phyloP scores from a whole-genome alignment of 805 yeast species.

The Candida wancherniae region DNA sequence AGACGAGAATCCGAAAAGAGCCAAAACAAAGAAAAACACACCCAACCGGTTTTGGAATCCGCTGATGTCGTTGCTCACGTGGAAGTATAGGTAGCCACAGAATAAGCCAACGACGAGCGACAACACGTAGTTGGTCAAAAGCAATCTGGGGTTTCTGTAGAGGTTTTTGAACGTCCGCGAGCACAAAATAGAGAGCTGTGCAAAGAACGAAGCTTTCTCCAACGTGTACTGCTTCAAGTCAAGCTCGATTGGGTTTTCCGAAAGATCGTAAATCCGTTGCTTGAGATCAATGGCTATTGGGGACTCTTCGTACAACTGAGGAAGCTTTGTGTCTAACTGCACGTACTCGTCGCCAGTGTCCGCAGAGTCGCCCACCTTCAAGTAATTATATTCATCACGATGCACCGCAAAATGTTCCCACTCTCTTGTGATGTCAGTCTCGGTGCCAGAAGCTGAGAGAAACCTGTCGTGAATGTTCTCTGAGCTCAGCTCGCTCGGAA shows the following conservation, averaged over 20 bases:
- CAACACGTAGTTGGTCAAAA: slow-evolving; percentile 76
- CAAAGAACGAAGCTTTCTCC: slow-evolving; percentile 51
- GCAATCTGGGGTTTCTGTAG: slow-evolving; percentile 86
- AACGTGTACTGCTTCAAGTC: slow-evolving; percentile 30
- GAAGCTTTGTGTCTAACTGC: slow-evolving; percentile 23
- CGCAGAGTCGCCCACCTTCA: slow-evolving; percentile 14
- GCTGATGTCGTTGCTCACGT: slow-evolving; percentile 81
- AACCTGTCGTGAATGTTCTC: slow-evolving; percentile 30
- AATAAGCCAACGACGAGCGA: slow-evolving; percentile 74
- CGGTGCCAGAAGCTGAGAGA: slow-evolving; percentile 20
- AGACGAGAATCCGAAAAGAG: slow-evolving; percentile 91
- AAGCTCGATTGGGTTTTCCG: slow-evolving; percentile 21
- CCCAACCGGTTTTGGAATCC: slow-evolving; percentile 97
- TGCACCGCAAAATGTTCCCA: slow-evolving; percentile 87
- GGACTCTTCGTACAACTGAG: slow-evolving; percentile 35
- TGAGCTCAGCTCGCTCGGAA: slow-evolving; percentile 9
- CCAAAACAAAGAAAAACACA: slow-evolving; percentile 81
- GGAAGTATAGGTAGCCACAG: slow-evolving; percentile 81
- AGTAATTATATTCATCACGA: slow-evolving; percentile 57
- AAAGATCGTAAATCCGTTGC: slow-evolving; percentile 30
- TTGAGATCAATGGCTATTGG: slow-evolving; percentile 36
- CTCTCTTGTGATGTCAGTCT: slow-evolving; percentile 62
- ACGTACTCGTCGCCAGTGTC: slow-evolving; percentile 19
- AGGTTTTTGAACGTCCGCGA: slow-evolving; percentile 88
- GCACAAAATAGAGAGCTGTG: slow-evolving; percentile 70